These are phyloP conservation scores for Suhomyces bribrorum DNA, from an alignment of 1,139 yeast species.

Conservation along the genomic window DNA sequence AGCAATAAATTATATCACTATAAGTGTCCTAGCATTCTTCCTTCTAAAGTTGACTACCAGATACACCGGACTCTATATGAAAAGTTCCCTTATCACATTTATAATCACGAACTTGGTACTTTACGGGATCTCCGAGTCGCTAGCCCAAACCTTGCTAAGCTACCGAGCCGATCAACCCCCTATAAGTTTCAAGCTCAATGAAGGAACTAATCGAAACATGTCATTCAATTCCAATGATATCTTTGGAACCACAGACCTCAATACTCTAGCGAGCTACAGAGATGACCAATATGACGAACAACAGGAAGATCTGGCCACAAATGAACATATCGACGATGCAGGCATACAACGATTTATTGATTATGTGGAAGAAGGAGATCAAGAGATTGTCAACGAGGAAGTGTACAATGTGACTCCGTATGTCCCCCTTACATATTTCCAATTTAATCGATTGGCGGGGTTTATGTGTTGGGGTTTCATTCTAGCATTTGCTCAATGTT, in stretches of 20 bases:
- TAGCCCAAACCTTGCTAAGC: slow-evolving; percentile 72
- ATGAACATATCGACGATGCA: slow-evolving; percentile 26
- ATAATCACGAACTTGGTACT: slow-evolving; percentile 79
- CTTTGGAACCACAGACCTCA: slow-evolving; percentile 14
- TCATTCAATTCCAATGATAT: slow-evolving; percentile 18
- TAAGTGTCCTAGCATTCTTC: slow-evolving; percentile 49
- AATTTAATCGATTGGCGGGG: slow-evolving; percentile 71
- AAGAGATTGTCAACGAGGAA: slow-evolving; percentile 15
- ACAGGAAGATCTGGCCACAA: slow-evolving; percentile 27
- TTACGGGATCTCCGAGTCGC: slow-evolving; percentile 84
- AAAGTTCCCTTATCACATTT: slow-evolving; percentile 71
- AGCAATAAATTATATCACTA: slow-evolving; percentile 52
- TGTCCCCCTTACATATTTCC: slow-evolving; percentile 46
- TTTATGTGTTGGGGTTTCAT: slow-evolving; percentile 87
- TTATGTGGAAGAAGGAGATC: slow-evolving; percentile 33
- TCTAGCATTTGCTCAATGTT: slow-evolving; percentile 80
- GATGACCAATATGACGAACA: slow-evolving; percentile 5
- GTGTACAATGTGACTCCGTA: slow-evolving; percentile 9
- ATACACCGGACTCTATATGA: slow-evolving; percentile 65
- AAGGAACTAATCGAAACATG: slow-evolving; percentile 9
- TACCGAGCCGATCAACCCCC: slow-evolving; percentile 29
- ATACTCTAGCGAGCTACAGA: slow-evolving; percentile 20
- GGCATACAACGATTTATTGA: slow-evolving; percentile 38
- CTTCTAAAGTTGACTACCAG: slow-evolving; percentile 54
- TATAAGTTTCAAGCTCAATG: slow-evolving; percentile 24